Evolutionary conservation across 495 filamentous ascomycete genomes (phyloP).

Genomic region (Hypoxylon cercidicola): DNA sequence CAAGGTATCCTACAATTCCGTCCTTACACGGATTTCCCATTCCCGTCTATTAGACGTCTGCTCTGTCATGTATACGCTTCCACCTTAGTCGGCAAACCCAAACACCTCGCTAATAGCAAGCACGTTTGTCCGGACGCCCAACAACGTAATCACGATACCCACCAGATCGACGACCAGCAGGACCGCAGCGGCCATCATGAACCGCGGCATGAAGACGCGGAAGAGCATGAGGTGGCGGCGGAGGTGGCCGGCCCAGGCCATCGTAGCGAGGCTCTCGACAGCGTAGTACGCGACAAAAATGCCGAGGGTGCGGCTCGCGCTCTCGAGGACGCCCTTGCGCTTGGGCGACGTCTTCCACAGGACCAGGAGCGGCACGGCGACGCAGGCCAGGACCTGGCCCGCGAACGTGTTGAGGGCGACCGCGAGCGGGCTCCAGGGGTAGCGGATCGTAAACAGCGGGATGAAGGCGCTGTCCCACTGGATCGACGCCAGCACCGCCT

Average conservation of each 20-base stretch:
- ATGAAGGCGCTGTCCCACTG: constrained; percentile 99
- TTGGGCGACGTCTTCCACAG: constrained; percentile 83
- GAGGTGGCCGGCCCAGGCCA: constrained; percentile 86
- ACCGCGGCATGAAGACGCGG: constrained; percentile 91
- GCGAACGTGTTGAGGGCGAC: constrained; percentile 89
- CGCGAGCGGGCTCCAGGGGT: constrained; percentile 87
- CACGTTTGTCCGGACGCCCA: constrained; percentile 76
- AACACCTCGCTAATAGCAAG: constrained; percentile 87
- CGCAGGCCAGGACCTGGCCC: constrained; percentile 82
- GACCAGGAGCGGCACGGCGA: constrained; percentile 80
- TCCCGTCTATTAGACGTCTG: not conserved
- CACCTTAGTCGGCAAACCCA: constrained; percentile 70
- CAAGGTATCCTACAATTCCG: not conserved
- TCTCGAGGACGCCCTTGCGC: constrained; percentile 69
- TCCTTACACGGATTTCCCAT: not conserved
- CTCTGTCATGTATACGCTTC: not conserved
- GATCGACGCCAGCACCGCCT: constrained; percentile 85
- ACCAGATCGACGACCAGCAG: constrained; percentile 82
- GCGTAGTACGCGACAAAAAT: constrained; percentile 84
- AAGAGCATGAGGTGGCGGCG: constrained; percentile 96
- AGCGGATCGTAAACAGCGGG: constrained; percentile 80
- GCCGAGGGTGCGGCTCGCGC: constrained; percentile 72
- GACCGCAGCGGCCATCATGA: constrained; percentile 81
- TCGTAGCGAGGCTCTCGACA: constrained; percentile 81
- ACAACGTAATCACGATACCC: constrained; percentile 70